These are phyloP conservation scores for Syzygium jambos DNA, from an alignment of 345 rosid genomes.

Conservation along the genomic window DNA sequence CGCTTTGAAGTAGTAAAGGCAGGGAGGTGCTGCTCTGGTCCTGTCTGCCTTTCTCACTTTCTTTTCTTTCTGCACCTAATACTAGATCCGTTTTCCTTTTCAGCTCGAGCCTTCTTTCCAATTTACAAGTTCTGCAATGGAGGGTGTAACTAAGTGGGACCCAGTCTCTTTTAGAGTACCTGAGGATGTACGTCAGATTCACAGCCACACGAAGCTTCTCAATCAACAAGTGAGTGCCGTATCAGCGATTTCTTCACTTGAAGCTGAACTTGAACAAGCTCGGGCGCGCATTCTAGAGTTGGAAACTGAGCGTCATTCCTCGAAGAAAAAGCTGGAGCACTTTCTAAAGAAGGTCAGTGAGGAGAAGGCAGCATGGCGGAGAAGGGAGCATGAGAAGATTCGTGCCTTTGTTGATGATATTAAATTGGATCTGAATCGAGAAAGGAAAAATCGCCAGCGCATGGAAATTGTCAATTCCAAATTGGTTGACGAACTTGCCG, in stretches of 20 bases:
- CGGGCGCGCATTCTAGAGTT: conserved; percentile 48
- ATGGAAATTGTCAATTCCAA: conserved; percentile 61
- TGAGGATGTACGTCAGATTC: conserved; percentile 38
- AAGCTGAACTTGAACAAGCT: conserved; percentile 61
- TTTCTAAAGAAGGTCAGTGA: conserved; percentile 76
- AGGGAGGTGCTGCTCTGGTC: not conserved
- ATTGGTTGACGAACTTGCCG: conserved; percentile 73
- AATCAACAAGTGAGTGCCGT: conserved; percentile 53
- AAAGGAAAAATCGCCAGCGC: conserved; percentile 63
- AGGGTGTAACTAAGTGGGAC: conserved; percentile 84
- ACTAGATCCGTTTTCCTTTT: not conserved
- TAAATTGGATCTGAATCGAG: conserved; percentile 55
- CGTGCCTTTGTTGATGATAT: conserved; percentile 63
- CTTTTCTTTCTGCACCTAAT: not conserved
- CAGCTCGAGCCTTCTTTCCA: conserved; percentile 56
- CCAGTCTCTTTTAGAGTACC: conserved; percentile 39
- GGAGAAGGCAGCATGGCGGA: conserved; percentile 77
- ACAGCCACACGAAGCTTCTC: conserved; percentile 28
- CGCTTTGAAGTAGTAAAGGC: not conserved
- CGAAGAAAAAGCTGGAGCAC: conserved; percentile 78
- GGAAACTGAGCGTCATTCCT: conserved; percentile 59
- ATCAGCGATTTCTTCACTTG: conserved; percentile 53
- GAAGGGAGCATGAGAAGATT: conserved; percentile 78
- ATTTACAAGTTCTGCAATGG: conserved; percentile 59
- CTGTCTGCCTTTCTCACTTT: not conserved